phyloP scores from a whole-genome alignment of 768 basidiomycete genomes.

The Russula griseocarnosa region DNA sequence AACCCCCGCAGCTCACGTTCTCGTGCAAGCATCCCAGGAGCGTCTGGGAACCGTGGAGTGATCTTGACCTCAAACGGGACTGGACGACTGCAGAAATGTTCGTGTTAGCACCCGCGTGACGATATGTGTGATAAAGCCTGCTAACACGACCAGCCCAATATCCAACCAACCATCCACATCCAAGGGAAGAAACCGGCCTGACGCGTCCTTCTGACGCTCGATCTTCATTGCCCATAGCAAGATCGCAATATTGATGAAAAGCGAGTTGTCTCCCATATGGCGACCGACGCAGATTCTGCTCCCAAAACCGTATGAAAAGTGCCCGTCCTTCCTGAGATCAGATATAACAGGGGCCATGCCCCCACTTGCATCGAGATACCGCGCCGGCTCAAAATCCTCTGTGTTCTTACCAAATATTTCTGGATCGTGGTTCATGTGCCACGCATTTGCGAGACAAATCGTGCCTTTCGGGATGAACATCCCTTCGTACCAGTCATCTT shows the following conservation, averaged over 20 bases:
- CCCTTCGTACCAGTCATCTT: constrained; percentile 6
- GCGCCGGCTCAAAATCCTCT: not conserved
- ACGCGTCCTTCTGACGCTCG: constrained; percentile 2
- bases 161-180: constrained; percentile 9
- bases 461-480: constrained; percentile 1
- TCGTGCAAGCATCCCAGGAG: not conserved
- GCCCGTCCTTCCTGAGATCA: constrained; percentile 6
- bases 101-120: not conserved
- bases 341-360: not conserved
- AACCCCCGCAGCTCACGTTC: not conserved
- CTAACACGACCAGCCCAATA: constrained; percentile 6
- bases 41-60: not conserved
- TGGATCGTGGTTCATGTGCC: not conserved
- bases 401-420: not conserved
- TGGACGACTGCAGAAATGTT: not conserved
- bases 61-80: not conserved
- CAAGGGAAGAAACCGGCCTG: constrained; percentile 5
- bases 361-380: not conserved
- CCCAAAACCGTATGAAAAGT: constrained; percentile 33
- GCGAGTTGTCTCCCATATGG: constrained; percentile 29
- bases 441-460: not conserved
- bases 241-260: constrained; percentile 35
- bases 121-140: not conserved
- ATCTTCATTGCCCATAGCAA: constrained; percentile 32
- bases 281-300: constrained; percentile 20